These are phyloP conservation scores for Claviceps fusiformis DNA, from an alignment of 2,329 filamentous ascomycete genomes.

Conservation along the genomic window DNA sequence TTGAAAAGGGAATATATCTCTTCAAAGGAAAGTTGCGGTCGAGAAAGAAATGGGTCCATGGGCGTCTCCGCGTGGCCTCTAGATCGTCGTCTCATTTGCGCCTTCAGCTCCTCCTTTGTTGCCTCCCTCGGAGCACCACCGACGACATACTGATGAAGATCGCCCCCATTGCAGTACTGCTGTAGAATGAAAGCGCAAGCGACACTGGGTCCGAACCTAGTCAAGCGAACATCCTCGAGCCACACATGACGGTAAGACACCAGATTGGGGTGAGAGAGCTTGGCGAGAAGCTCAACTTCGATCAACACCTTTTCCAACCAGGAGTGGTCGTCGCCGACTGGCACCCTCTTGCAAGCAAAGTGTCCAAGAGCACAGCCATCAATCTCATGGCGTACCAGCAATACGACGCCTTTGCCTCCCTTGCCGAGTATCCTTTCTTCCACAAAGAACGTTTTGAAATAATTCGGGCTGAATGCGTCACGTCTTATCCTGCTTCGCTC, in stretches of 20 bases:
- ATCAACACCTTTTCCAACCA: conserved; percentile 91
- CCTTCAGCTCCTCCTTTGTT: conserved; percentile 78
- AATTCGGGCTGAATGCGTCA: conserved; percentile 79
- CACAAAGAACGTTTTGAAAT: conserved; percentile 86
- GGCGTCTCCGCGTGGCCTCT: conserved; percentile 59
- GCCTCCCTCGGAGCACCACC: conserved; percentile 47
- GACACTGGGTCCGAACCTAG: conserved; percentile 76
- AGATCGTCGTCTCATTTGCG: conserved; percentile 69
- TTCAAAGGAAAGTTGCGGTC: conserved; percentile 52
- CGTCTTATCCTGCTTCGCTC: conserved; percentile 62
- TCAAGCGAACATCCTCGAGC: conserved; percentile 80
- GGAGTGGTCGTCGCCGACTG: conserved; percentile 83
- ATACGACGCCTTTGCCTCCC: conserved; percentile 86
- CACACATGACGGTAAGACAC: conserved; percentile 96
- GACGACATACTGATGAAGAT: conserved; percentile 79
- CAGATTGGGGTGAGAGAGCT: conserved; percentile 84
- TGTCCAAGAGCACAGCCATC: conserved; percentile 79
- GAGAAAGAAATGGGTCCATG: conserved; percentile 27
- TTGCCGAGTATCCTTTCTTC: conserved; percentile 76
- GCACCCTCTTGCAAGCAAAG: conserved; percentile 94
- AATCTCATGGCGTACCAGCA: conserved; percentile 85
- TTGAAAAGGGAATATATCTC: conserved; percentile 96
- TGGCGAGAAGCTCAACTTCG: conserved; percentile 85
- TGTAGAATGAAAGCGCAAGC: conserved; percentile 95
- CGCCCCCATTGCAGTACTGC: conserved; percentile 91